Percentiles rank a stretch among this genome's conserved stretches.
phyloP scores from a whole-genome alignment of 2,329 filamentous ascomycete genomes.

The Mollisiaceae sp. region DNA sequence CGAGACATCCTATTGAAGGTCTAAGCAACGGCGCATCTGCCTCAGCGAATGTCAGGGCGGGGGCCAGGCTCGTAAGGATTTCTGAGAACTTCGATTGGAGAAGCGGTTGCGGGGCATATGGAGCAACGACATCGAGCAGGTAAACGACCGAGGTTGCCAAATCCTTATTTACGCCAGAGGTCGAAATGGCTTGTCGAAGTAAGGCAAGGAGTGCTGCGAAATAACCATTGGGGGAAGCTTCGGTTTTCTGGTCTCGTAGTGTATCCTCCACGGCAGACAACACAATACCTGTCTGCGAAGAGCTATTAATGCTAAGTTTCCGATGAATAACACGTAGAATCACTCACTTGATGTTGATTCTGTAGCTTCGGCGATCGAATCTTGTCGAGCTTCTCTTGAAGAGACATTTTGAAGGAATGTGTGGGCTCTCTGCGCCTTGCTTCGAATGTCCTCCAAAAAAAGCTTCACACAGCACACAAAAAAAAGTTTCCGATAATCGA shows the following conservation, averaged over 20 bases:
- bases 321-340: neutral
- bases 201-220: slow-evolving; percentile 94
- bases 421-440: slow-evolving; percentile 38
- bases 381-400: slow-evolving; percentile 94
- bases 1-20: slow-evolving; percentile 89
- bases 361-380: slow-evolving; percentile 96
- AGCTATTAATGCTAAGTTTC: slow-evolving; percentile 15
- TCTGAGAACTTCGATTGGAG: slow-evolving; percentile 94
- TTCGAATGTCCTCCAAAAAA: slow-evolving; percentile 23
- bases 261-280: slow-evolving; percentile 93
- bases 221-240: slow-evolving; percentile 86
- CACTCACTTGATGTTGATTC: slow-evolving; percentile 84
- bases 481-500: slow-evolving; percentile 34
- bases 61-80: slow-evolving; percentile 85
- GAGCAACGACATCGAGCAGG: slow-evolving; percentile 90
- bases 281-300: slow-evolving; percentile 75
- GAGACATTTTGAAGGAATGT: slow-evolving; percentile 53
- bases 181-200: slow-evolving; percentile 75
- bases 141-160: slow-evolving; percentile 88
- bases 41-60: slow-evolving; percentile 78
- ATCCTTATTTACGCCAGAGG: slow-evolving; percentile 75
- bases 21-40: slow-evolving; percentile 86
- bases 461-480: slow-evolving; percentile 21
- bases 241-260: slow-evolving; percentile 83
- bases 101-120: slow-evolving; percentile 81